Evolutionary conservation across 768 basidiomycete genomes (phyloP).

Genomic region (Pisolithus orientalis): DNA sequence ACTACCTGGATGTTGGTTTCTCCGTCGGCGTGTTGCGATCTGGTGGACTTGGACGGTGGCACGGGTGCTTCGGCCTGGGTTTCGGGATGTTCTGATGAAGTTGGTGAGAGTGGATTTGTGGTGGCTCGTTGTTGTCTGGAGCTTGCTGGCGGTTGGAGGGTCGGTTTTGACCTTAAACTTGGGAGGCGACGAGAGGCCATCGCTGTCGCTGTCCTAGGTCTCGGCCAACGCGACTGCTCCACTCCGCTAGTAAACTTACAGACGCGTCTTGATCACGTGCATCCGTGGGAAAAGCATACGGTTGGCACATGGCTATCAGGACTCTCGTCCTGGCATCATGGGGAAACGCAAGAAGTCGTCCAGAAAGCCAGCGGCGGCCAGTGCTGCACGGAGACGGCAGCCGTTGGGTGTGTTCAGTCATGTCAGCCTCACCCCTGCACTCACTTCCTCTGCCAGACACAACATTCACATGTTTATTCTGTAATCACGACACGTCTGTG

Average conservation of each 20-base stretch:
- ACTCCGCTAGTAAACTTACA: conserved; percentile 4
- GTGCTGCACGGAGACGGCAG: conserved; percentile 56
- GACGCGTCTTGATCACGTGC: conserved; percentile 31
- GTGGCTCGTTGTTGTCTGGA: conserved; percentile 43
- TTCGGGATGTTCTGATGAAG: conserved; percentile 14
- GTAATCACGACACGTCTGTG: conserved; percentile 86
- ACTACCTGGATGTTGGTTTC: conserved; percentile 93
- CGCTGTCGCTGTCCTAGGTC: not conserved
- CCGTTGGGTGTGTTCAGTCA: conserved; percentile 52
- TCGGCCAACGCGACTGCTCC: too few relatives aligned
- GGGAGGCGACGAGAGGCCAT: conserved; percentile 65
- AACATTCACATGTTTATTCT: conserved; percentile 81
- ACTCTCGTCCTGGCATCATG: conserved; percentile 38
- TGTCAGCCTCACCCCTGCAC: not conserved
- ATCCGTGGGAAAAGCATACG: conserved; percentile 5
- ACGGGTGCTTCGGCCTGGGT: conserved; percentile 18
- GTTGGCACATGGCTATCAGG: not conserved
- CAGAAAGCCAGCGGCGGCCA: conserved; percentile 65
- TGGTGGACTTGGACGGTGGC: conserved; percentile 19
- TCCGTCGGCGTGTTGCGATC: conserved; percentile 32
- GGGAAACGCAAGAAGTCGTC: conserved; percentile 90
- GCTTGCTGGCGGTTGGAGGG: conserved; percentile 29
- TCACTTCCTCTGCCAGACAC: conserved; percentile 46
- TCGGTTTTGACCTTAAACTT: conserved; percentile 37
- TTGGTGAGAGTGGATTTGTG: conserved; percentile 27